A percentile compares a stretch with the other conserved stretches of the same genome.
Conservation (phyloP, 2,329 filamentous ascomycete species). For the Aspergillus sp. region DNA sequence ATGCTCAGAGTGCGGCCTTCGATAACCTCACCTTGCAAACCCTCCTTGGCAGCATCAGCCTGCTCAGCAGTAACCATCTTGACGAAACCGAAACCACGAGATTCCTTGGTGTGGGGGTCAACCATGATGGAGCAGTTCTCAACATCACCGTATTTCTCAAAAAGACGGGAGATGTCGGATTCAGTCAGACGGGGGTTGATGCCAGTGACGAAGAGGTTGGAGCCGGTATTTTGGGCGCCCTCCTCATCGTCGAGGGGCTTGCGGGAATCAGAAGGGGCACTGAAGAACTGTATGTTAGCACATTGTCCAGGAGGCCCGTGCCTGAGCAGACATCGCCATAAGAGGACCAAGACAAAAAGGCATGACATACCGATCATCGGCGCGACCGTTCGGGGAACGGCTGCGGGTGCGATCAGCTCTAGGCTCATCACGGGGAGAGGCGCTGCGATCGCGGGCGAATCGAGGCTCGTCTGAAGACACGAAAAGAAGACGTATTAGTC, state of each 20-base stretch:
- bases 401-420: conserved; percentile 63
- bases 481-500: conserved; percentile 23
- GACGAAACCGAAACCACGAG: conserved; percentile 97
- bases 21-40: conserved; percentile 90
- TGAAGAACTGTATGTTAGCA: conserved; percentile 23
- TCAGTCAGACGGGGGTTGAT: conserved; percentile 93
- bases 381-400: conserved; percentile 65
- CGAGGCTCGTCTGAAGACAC: conserved; percentile 60
- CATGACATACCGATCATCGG: conserved; percentile 53
- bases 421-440: conserved; percentile 65
- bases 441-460: conserved; percentile 69
- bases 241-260: conserved; percentile 65
- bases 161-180: conserved; percentile 88
- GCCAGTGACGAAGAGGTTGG: conserved; percentile 97
- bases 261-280: conserved; percentile 51
- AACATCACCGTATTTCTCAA: conserved; percentile 98
- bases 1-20: conserved; percentile 97
- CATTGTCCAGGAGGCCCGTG: neutral
- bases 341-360: neutral
- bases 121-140: conserved; percentile 99
- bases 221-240: conserved; percentile 86
- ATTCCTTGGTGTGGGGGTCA: conserved; percentile 97
- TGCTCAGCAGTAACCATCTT: conserved; percentile 97
- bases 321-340: neutral
- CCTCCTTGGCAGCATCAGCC: conserved; percentile 95